Evolutionary conservation across 106 monocot species (phyloP).

Genomic region (Narthecium ossifragum): DNA sequence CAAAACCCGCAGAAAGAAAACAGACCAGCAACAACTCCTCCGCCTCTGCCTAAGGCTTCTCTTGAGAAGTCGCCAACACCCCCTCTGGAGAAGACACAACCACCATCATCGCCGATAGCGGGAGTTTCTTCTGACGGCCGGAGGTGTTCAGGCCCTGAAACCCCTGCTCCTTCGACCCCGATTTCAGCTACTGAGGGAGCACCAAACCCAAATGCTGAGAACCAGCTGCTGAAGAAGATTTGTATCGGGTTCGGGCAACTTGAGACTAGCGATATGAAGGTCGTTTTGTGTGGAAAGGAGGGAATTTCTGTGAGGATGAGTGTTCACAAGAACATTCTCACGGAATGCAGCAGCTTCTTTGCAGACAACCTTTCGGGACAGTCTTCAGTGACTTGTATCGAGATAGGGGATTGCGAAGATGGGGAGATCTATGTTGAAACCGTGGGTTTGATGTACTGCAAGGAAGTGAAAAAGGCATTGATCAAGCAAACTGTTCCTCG

Average conservation of each 20-base stretch:
- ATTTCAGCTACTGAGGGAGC: conserved; percentile 26
- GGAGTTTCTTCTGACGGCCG: conserved; percentile 48
- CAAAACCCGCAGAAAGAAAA: conserved; percentile 47
- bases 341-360: conserved; percentile 75
- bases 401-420: conserved; percentile 85
- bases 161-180: conserved; percentile 18
- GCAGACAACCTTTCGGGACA: conserved; percentile 47
- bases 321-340: conserved; percentile 65
- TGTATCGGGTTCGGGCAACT: conserved; percentile 80
- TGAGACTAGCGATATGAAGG: conserved; percentile 79
- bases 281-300: conserved; percentile 78
- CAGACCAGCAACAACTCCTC: conserved; percentile 18
- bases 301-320: conserved; percentile 80
- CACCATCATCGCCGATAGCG: conserved; percentile 29
- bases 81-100: conserved; percentile 33
- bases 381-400: conserved; percentile 44
- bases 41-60: conserved; percentile 33
- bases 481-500: conserved; percentile 87
- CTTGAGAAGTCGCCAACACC: conserved; percentile 31
- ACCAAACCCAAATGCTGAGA: conserved; percentile 23
- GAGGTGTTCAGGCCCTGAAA: conserved; percentile 23
- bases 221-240: conserved; percentile 60
- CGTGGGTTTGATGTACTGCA: conserved; percentile 92
- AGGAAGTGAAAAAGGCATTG: conserved; percentile 71
- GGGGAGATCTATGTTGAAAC: conserved; percentile 97